Conservation (phyloP, 2,329 filamentous ascomycete species). For the Aureobasidium zeae region DNA sequence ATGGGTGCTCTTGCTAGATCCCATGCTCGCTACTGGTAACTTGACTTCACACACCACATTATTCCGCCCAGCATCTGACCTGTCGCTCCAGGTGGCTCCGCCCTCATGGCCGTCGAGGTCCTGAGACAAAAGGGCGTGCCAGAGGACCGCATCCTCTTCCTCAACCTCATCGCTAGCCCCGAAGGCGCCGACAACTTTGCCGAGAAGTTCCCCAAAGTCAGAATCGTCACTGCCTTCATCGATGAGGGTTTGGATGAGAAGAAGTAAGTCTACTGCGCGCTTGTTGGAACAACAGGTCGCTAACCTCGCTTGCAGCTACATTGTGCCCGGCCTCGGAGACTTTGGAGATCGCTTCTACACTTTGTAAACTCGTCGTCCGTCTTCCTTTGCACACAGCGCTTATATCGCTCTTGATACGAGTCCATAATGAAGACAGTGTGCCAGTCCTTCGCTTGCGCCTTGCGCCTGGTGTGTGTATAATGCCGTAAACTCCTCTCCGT, state of each 20-base stretch:
- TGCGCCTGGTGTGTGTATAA: slow-evolving; percentile 10
- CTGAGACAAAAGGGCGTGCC: slow-evolving; percentile 83
- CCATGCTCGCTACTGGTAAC: slow-evolving; percentile 99
- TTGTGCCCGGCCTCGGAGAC: slow-evolving; percentile 85
- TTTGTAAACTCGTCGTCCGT: slow-evolving; percentile 43
- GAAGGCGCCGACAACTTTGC: slow-evolving; percentile 86
- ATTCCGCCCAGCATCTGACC: no score
- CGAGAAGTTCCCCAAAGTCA: slow-evolving; percentile 74
- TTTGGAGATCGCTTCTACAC: slow-evolving; percentile 97
- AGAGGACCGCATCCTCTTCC: slow-evolving; percentile 88
- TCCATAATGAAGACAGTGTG: slow-evolving; percentile 9
- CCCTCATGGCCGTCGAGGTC: slow-evolving; percentile 93
- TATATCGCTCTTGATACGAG: neutral
- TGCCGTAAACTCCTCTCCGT: slow-evolving; percentile 13
- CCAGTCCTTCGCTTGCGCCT: slow-evolving; percentile 1
- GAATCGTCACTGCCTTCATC: slow-evolving; percentile 91
- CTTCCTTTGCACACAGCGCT: neutral
- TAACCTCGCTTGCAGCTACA: slow-evolving; percentile 59
- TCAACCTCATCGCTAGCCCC: slow-evolving; percentile 96
- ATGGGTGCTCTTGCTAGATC: slow-evolving; percentile 90
- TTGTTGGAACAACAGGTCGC: slow-evolving; percentile 15
- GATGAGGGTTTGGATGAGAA: slow-evolving; percentile 95
- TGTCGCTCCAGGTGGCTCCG: slow-evolving; percentile 69
- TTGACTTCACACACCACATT: no score
- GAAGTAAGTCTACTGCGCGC: slow-evolving; percentile 58